A percentile compares a stretch with the other conserved stretches of the same genome.
Evolutionary conservation across 1,284 basidiomycete species (phyloP).

Genomic region (Ustilago trichophora): DNA sequence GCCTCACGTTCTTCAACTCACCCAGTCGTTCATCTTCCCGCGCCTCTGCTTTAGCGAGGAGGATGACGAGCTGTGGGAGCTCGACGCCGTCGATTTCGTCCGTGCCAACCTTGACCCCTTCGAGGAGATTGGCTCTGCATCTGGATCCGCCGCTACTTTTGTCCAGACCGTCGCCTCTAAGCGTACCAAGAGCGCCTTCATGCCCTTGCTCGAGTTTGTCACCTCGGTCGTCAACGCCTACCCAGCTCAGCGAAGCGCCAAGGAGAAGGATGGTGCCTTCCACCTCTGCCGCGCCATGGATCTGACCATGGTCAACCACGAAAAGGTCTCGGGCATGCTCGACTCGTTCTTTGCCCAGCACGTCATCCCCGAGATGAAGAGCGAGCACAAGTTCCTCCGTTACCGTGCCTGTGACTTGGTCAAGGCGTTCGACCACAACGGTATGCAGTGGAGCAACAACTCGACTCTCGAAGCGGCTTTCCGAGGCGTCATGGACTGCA

Average conservation of each 20-base stretch:
- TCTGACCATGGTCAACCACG: conserved; percentile 58
- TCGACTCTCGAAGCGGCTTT: conserved; percentile 60
- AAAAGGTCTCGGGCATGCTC: conserved; percentile 52
- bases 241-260: conserved; percentile 44
- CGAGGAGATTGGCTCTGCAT: conserved; percentile 55
- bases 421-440: conserved; percentile 57
- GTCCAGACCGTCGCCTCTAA: conserved; percentile 56
- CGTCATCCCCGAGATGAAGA: conserved; percentile 59
- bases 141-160: conserved; percentile 48
- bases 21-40: conserved; percentile 62
- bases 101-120: conserved; percentile 59
- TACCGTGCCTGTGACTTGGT: conserved; percentile 61
- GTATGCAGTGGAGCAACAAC: conserved; percentile 57
- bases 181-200: conserved; percentile 60
- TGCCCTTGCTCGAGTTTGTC: conserved; percentile 62
- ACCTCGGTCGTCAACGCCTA: conserved; percentile 60
- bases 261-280: conserved; percentile 64
- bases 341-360: conserved; percentile 62
- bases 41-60: conserved; percentile 59
- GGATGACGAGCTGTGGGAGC: conserved; percentile 64
- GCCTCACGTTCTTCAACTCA: conserved; percentile 57
- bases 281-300: conserved; percentile 57
- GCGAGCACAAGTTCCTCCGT: conserved; percentile 56
- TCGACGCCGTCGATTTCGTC: conserved; percentile 63
- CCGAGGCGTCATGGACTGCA: conserved; percentile 61